Percentiles rank a stretch among this genome's conserved stretches.
Evolutionary conservation across 352 stramenopile species (phyloP).

Genomic region (Globisporangium cederbergense): DNA sequence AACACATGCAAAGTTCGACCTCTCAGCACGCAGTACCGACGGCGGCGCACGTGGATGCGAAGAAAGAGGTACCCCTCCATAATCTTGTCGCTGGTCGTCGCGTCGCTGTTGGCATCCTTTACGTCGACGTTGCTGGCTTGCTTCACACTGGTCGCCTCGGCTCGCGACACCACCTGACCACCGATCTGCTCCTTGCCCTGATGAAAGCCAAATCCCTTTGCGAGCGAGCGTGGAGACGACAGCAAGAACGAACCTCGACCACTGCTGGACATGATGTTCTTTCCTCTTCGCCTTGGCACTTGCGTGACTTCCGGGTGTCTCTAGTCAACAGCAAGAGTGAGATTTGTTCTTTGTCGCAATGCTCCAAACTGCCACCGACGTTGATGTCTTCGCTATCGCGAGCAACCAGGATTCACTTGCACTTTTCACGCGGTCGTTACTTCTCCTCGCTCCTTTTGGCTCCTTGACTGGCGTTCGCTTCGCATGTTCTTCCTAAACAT

Average conservation of each 20-base stretch:
- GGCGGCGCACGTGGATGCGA: conserved; percentile 48
- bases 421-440: conserved; percentile 4
- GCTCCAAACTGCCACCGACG: background rate
- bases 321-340: background rate
- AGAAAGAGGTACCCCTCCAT: conserved; percentile 70
- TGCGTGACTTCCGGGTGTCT: background rate
- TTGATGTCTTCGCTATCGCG: background rate
- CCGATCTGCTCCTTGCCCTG: conserved; percentile 15
- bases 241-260: conserved; percentile 16
- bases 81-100: conserved; percentile 3
- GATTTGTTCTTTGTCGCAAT: background rate
- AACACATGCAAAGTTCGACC: conserved; percentile 58
- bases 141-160: background rate
- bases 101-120: background rate
- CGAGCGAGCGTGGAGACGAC: conserved; percentile 17
- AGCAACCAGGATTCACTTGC: background rate
- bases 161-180: conserved; percentile 6
- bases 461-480: background rate
- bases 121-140: background rate
- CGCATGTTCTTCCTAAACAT: conserved; percentile 9
- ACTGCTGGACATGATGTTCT: conserved; percentile 4
- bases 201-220: conserved; percentile 16
- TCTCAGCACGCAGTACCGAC: conserved; percentile 67
- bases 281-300: background rate
- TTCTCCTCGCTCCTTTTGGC: background rate